phyloP scores from a whole-genome alignment of 2,329 filamentous ascomycete genomes.

The Blastomyces silverae region DNA sequence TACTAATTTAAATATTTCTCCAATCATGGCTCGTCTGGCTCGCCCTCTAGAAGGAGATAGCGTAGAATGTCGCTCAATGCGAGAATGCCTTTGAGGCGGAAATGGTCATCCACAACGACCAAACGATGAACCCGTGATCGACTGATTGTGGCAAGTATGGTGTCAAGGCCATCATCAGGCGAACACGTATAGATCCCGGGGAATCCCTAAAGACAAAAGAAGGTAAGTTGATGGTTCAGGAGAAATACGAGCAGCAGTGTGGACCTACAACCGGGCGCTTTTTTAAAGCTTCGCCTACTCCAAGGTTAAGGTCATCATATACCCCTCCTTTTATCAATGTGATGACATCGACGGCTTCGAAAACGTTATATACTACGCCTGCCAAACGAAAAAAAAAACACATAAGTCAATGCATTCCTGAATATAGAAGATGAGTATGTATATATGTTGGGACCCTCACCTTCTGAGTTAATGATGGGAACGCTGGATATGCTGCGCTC shows the following conservation, averaged over 20 bases:
- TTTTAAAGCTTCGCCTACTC: slow-evolving; percentile 79
- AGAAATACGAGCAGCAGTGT: neutral
- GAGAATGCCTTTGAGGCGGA: slow-evolving; percentile 77
- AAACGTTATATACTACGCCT: slow-evolving; percentile 81
- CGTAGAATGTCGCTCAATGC: slow-evolving; percentile 95
- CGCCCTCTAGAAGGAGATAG: slow-evolving; percentile 79
- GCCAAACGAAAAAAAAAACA: slow-evolving; percentile 8
- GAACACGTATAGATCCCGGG: slow-evolving; percentile 95
- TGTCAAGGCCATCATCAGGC: slow-evolving; percentile 82
- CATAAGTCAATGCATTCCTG: neutral
- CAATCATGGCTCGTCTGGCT: slow-evolving; percentile 50
- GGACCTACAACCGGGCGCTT: slow-evolving; percentile 65
- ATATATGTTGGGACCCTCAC: slow-evolving; percentile 11
- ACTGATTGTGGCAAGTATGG: slow-evolving; percentile 93
- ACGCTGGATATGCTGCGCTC: slow-evolving; percentile 90
- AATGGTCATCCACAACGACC: slow-evolving; percentile 86
- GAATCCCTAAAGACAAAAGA: slow-evolving; percentile 56
- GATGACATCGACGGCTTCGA: slow-evolving; percentile 96
- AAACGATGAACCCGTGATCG: slow-evolving; percentile 90
- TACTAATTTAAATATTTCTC: slow-evolving; percentile 12
- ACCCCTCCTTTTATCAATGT: slow-evolving; percentile 87
- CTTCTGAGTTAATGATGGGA: slow-evolving; percentile 75
- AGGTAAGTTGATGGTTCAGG: slow-evolving; percentile 6
- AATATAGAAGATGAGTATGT: neutral
- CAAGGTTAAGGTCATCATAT: slow-evolving; percentile 83